These are phyloP conservation scores for Pichia cephalocereana DNA, from an alignment of 805 yeast species.

Conservation along the genomic window DNA sequence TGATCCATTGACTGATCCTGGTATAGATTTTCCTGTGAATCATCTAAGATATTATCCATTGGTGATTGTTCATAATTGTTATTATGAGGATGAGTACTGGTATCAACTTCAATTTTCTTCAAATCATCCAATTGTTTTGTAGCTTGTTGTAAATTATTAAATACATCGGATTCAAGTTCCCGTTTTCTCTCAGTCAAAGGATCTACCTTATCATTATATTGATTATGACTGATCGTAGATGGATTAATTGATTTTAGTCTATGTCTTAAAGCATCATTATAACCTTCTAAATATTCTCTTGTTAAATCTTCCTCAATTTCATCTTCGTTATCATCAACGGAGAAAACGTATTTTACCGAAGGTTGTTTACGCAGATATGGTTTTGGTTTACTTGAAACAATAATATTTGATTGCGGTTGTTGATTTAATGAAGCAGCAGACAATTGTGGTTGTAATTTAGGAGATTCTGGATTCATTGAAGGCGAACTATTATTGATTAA, in stretches of 20 bases:
- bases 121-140: conserved; percentile 19
- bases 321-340: conserved; percentile 75
- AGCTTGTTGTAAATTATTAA: conserved; percentile 15
- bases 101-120: conserved; percentile 23
- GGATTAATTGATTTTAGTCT: conserved; percentile 21
- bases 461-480: conserved; percentile 5
- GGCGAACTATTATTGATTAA: conserved; percentile 1
- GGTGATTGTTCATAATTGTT: background rate
- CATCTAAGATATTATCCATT: too few relatives aligned
- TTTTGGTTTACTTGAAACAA: conserved; percentile 9
- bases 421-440: conserved; percentile 9
- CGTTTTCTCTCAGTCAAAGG: conserved; percentile 8
- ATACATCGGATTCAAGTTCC: conserved; percentile 23
- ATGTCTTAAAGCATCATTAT: conserved; percentile 55
- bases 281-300: conserved; percentile 61
- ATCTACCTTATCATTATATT: conserved; percentile 8
- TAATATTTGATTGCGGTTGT: conserved; percentile 3
- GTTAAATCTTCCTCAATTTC: conserved; percentile 57
- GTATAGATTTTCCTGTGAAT: conserved; percentile 4
- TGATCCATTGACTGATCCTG: conserved; percentile 9
- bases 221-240: background rate
- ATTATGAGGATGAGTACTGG: conserved; percentile 9
- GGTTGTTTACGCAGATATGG: conserved; percentile 22
- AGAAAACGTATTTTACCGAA: conserved; percentile 38
- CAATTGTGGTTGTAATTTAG: conserved; percentile 7